These are phyloP conservation scores for Leptographium galeiforme DNA, from an alignment of 2,329 filamentous ascomycete species.

Conservation along the genomic window DNA sequence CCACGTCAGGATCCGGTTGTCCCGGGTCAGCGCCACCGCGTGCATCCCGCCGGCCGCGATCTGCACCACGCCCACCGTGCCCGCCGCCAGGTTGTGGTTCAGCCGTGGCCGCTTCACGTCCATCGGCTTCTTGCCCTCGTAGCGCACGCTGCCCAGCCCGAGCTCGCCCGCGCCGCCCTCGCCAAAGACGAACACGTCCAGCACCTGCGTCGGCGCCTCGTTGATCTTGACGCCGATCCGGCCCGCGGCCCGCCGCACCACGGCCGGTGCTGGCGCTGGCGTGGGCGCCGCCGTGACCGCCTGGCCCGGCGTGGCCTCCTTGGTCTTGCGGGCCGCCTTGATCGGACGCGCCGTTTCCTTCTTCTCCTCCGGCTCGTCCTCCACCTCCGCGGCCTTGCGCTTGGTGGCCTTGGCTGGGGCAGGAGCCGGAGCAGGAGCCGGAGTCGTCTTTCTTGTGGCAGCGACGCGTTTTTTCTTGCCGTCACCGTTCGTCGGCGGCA, in stretches of 20 bases:
- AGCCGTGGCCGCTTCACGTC: constrained; percentile 64
- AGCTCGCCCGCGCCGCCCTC: constrained; percentile 73
- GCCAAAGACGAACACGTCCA: constrained; percentile 71
- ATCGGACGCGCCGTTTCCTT: background rate
- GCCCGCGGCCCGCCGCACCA: constrained; percentile 25
- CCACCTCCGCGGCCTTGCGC: constrained; percentile 20
- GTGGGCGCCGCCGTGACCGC: constrained; percentile 8
- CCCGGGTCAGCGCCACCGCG: constrained; percentile 58
- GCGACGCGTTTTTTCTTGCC: background rate
- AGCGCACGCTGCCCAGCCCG: constrained; percentile 57
- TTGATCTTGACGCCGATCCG: constrained; percentile 38
- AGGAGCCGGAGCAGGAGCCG: background rate
- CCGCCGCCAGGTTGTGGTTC: constrained; percentile 44
- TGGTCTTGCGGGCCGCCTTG: constrained; percentile 15
- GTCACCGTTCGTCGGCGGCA: background rate
- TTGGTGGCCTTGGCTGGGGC: background rate
- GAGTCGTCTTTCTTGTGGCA: background rate
- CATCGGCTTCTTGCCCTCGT: constrained; percentile 44
- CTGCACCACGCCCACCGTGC: constrained; percentile 54
- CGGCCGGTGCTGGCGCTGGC: constrained; percentile 19
- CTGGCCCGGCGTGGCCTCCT: constrained; percentile 30
- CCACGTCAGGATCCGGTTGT: constrained; percentile 76
- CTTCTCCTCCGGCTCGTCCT: constrained; percentile 21
- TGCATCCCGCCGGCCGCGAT: constrained; percentile 76
- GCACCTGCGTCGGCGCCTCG: constrained; percentile 42